Conservation (phyloP, 2,329 filamentous ascomycete species). For the Colletotrichum gigasporum region DNA sequence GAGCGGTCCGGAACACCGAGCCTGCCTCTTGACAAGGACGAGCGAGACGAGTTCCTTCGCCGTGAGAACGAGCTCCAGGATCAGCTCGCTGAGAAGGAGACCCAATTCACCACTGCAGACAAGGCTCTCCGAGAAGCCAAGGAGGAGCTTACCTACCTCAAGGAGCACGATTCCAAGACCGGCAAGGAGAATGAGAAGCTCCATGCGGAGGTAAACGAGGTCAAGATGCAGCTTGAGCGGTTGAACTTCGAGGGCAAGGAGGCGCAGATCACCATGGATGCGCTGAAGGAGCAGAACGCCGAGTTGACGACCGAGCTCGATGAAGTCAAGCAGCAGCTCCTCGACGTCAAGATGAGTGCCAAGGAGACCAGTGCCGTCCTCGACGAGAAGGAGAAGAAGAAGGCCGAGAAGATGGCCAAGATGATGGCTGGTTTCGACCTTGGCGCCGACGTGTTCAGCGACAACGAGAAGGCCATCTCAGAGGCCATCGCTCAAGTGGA, state of each 20-base stretch:
- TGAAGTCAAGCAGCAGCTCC: conserved; percentile 93
- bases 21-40: conserved; percentile 91
- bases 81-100: conserved; percentile 92
- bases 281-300: conserved; percentile 92
- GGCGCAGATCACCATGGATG: conserved; percentile 96
- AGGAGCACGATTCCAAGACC: conserved; percentile 84
- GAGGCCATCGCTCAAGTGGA: conserved; percentile 87
- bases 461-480: conserved; percentile 87
- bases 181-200: conserved; percentile 92
- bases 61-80: conserved; percentile 98
- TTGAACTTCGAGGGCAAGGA: conserved; percentile 97
- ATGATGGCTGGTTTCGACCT: conserved; percentile 99
- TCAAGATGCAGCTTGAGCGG: conserved; percentile 97
- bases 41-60: conserved; percentile 93
- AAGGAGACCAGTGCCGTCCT: conserved; percentile 90
- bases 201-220: conserved; percentile 85
- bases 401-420: conserved; percentile 99
- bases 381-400: conserved; percentile 98
- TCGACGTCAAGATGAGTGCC: conserved; percentile 95
- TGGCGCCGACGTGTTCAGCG: conserved; percentile 90
- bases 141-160: conserved; percentile 85
- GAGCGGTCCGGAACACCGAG: conserved; percentile 90
- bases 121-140: conserved; percentile 83
- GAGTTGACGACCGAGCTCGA: conserved; percentile 93
- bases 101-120: conserved; percentile 80